Evolutionary conservation across 768 basidiomycete genomes (phyloP), one percentile per base, ranked within the genome.

Genomic region (Lyophyllum decastes): DNA sequence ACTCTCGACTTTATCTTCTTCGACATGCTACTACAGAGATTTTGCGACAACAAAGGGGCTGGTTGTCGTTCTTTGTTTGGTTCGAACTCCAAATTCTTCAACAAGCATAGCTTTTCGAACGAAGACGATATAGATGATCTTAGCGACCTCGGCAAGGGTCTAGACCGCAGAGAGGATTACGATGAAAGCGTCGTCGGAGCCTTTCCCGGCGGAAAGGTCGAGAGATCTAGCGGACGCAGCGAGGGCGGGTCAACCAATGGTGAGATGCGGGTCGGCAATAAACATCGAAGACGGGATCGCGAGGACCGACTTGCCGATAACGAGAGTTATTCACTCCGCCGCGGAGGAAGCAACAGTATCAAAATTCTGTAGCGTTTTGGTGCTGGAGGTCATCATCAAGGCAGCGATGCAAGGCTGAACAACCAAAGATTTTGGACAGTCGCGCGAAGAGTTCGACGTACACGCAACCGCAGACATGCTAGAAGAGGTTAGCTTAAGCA

Each of bases 1-100:
- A 59, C 45, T 2, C 46, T 53, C 17, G 27, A 34, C 16, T 47
- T 52, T 34, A 26, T 41, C 22, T 38, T 52, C n/a, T 53, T 52
- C 46, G 46, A 44, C 27, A 44, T 43, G 7, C 27, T 54, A 8
- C 30, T 44, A 3, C 26, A 26, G 11, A 27, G 33, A 1, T 24
- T 22, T 35, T 54, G 52, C 30, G 26, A 33, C 8, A 16, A 9
- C 21, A 27, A 45, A 14, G n/a, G 25, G 8, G 14, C 5, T 27
- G 25, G 26, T 12, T n/a, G 17, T 34, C 21, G 14, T 16, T 33
- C 41, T 38, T 16, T 50, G 2, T 34, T 38, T 12, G 21, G 21
- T 19, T 24, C 49, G 16, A 38, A 38, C 34, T 11, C 38, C 19
- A 17, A 24, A 22, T n/a, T 35, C 17, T 17, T 50, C 49, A 22